phyloP scores from a whole-genome alignment of 1,139 yeast genomes.

The Yamadazyma diospyri region DNA sequence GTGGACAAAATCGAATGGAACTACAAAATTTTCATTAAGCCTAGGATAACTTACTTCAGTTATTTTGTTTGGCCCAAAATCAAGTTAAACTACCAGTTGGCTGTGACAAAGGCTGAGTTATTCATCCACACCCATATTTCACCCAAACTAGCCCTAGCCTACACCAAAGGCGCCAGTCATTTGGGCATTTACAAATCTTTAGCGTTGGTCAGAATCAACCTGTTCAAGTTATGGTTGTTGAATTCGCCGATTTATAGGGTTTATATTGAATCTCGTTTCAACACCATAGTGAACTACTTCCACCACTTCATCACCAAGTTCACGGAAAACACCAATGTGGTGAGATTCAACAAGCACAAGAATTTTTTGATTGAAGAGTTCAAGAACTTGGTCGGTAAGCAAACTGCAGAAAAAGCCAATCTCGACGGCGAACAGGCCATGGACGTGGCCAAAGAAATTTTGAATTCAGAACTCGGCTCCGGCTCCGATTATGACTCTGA shows the following conservation, averaged over 20 bases:
- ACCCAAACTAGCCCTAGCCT: neutral
- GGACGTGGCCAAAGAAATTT: conserved; percentile 22
- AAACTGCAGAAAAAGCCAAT: neutral
- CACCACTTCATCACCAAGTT: conserved; percentile 8
- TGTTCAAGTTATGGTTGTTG: conserved; percentile 4
- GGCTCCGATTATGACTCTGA: conserved; percentile 3
- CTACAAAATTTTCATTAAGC: conserved; percentile 14
- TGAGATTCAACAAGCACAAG: conserved; percentile 17
- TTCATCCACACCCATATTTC: conserved; percentile 1
- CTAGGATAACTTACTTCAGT: conserved; percentile 10
- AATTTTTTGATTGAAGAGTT: conserved; percentile 28
- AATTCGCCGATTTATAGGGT: conserved; percentile 6
- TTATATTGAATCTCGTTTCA: conserved; percentile 3
- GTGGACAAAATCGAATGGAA: conserved; percentile 12
- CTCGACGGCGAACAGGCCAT: conserved; percentile 13
- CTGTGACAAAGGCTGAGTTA: conserved; percentile 4
- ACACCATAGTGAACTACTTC: neutral
- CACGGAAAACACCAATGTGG: conserved; percentile 11
- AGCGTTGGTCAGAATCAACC: neutral
- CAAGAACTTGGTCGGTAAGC: conserved; percentile 21
- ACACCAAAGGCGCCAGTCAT: neutral
- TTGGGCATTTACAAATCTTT: neutral
- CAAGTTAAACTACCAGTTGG: conserved; percentile 7
- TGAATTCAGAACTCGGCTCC: conserved; percentile 13
- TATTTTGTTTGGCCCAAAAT: conserved; percentile 13